A percentile compares a stretch with the other conserved stretches of the same genome.
These are phyloP conservation scores for Podospora fimiseda DNA, from an alignment of 495 filamentous ascomycete species.

Conservation along the genomic window DNA sequence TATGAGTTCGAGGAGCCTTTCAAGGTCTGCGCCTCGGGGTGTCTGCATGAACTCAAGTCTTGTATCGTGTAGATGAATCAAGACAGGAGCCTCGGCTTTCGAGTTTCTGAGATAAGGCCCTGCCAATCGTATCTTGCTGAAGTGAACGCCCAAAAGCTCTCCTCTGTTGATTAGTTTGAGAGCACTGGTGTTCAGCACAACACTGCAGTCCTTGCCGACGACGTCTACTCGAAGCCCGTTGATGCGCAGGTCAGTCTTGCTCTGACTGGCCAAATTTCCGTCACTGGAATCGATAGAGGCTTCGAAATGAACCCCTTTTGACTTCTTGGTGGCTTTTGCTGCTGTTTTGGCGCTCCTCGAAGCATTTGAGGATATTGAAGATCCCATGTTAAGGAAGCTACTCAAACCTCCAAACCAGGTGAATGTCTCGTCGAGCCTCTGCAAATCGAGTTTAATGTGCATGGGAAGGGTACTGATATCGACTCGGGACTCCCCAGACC, in stretches of 20 bases:
- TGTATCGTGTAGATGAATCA: constrained; percentile 51
- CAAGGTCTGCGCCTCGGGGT: constrained; percentile 75
- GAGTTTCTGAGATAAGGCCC: constrained; percentile 57
- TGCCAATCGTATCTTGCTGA: constrained; percentile 66
- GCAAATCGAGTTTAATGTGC: constrained; percentile 69
- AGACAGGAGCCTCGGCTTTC: constrained; percentile 44
- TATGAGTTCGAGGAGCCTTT: constrained; percentile 73
- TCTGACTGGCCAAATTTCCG: constrained; percentile 39
- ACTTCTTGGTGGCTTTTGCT: constrained; percentile 30
- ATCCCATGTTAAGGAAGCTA: constrained; percentile 80
- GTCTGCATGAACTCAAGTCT: constrained; percentile 66
- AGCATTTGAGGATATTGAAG: constrained; percentile 69
- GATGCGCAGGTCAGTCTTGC: constrained; percentile 68
- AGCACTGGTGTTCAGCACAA: constrained; percentile 69
- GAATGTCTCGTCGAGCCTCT: constrained; percentile 77
- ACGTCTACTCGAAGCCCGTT: constrained; percentile 70
- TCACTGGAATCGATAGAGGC: constrained; percentile 43
- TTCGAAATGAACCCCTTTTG: constrained; percentile 72
- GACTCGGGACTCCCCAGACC: constrained; percentile 46
- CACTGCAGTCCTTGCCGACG: constrained; percentile 64
- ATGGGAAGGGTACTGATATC: constrained; percentile 80
- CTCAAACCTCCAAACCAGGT: constrained; percentile 88
- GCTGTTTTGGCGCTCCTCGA: constrained; percentile 43
- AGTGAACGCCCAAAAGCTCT: constrained; percentile 59
- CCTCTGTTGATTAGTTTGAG: constrained; percentile 70